Base-by-base conservation (phyloP, 139 green algal genomes). In the Chlorella sp. region DNA sequence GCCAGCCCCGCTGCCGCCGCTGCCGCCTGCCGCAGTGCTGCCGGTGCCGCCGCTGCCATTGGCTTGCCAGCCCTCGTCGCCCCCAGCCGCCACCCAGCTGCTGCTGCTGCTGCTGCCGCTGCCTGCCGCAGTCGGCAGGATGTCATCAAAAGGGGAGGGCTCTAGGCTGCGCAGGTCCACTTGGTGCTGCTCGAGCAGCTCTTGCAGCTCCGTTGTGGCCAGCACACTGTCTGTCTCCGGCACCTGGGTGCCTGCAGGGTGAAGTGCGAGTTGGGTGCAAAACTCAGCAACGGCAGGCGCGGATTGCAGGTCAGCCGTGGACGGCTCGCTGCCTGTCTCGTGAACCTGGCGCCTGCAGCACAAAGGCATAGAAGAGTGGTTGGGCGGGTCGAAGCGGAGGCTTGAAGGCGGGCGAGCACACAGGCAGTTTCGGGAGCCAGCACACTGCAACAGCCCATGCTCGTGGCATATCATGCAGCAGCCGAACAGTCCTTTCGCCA, bases 201-300 rank as follows among this genome's bases (percentile, higher is more conserved):
- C 87, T 67, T 93, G 89, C 62, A 99, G 70, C 85, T 98, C 95
- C 4, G 76, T 85, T 7, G 96, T 98, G 7, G 97, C 97, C 56
- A 99, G 89, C 64, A 98, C 97, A 65, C 89, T 96, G 93, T 99
- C 97, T 4, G 95, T 92, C 87, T 99, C 96, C 7, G 93, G 88
- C 36, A 93, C 78, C 8, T 48, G 62, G 8, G 58, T 82, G 40
- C 85, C 88, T 92, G 87, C 76, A 84, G 30, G 54, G 26, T 62
- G 40, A 16, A 69, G 65, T 9, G 65, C 28, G 32, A 36, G n/a
- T n/a, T n/a, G n/a, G n/a, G n/a, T n/a, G n/a, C n/a, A n/a, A n/a
- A n/a, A n/a, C n/a, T n/a, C n/a, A n/a, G n/a, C n/a, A n/a, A n/a
- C n/a, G n/a, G n/a, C n/a, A n/a, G n/a, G n/a, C n/a, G n/a, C n/a